phyloP scores from a whole-genome alignment of 106 monocot genomes.

The Dendrobium officinale region DNA sequence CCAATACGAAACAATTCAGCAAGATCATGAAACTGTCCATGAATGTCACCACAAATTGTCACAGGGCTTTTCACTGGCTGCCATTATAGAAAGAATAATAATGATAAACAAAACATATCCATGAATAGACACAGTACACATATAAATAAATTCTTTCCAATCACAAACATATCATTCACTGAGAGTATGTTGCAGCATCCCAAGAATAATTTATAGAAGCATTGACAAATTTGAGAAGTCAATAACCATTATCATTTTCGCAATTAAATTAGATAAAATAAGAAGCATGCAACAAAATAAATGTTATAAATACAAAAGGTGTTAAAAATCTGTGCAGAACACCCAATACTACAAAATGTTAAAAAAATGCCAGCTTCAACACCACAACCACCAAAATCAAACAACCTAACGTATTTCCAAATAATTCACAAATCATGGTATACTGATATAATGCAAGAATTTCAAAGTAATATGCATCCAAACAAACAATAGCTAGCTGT shows the following conservation, averaged over 20 bases:
- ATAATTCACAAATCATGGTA: background rate
- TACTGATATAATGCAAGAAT: background rate
- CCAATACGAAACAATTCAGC: constrained; percentile 94
- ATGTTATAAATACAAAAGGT: background rate
- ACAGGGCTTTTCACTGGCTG: constrained; percentile 99
- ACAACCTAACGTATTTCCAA: background rate
- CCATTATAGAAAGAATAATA: background rate
- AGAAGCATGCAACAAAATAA: background rate
- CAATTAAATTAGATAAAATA: background rate
- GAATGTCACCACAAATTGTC: constrained; percentile 98
- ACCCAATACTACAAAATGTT: background rate
- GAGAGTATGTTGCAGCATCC: background rate
- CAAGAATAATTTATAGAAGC: background rate
- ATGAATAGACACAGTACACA: background rate
- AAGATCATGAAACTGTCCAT: constrained; percentile 99
- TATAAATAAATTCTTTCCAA: background rate
- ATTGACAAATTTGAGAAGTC: background rate
- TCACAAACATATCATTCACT: background rate
- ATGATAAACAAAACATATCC: background rate
- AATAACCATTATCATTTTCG: background rate
- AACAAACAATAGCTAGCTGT: background rate
- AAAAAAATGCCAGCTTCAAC: background rate
- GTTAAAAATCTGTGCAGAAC: background rate
- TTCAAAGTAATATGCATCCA: background rate
- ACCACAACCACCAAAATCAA: background rate